These are phyloP conservation scores for Rubia yunnanensis DNA, from an alignment of 257 asterid species.

Conservation along the genomic window DNA sequence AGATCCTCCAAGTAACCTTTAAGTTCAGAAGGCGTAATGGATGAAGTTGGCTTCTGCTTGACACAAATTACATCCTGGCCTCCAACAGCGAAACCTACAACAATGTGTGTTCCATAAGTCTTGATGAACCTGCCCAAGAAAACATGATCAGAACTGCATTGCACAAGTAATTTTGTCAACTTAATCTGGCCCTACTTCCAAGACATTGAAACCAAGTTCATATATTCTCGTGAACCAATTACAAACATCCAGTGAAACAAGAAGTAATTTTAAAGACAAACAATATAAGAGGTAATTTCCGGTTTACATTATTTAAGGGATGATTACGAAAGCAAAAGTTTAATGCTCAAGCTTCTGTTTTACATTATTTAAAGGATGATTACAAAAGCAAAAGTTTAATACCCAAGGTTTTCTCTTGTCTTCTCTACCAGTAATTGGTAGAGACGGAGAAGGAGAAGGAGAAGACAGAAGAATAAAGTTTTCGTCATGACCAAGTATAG, in stretches of 20 bases:
- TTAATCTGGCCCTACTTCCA: neutral
- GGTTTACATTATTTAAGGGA: neutral
- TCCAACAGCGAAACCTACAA: constrained; percentile 92
- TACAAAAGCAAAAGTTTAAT: too few relatives aligned
- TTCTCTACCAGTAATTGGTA: too few relatives aligned
- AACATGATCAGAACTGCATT: constrained; percentile 18
- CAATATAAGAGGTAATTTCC: too few relatives aligned
- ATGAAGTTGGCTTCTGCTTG: constrained; percentile 80
- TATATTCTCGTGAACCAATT: neutral
- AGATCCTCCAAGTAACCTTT: constrained; percentile 89
- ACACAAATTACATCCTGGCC: constrained; percentile 96
- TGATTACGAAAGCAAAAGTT: neutral
- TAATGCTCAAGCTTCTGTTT: neutral
- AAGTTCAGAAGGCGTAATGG: constrained; percentile 82
- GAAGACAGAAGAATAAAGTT: neutral
- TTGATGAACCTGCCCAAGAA: constrained; percentile 65
- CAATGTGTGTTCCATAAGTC: constrained; percentile 89
- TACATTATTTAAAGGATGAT: too few relatives aligned
- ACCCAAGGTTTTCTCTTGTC: too few relatives aligned
- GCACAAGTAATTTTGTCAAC: constrained; percentile 8
- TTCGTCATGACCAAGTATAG: neutral
- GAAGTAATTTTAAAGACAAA: neutral
- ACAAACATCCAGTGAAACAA: neutral
- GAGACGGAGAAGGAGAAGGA: neutral
- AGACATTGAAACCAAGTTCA: neutral